A percentile compares a stretch with the other conserved stretches of the same genome.
These are phyloP conservation scores for Mesembryanthemum crystallinum DNA, from an alignment of 148 eudicot species.

Conservation along the genomic window DNA sequence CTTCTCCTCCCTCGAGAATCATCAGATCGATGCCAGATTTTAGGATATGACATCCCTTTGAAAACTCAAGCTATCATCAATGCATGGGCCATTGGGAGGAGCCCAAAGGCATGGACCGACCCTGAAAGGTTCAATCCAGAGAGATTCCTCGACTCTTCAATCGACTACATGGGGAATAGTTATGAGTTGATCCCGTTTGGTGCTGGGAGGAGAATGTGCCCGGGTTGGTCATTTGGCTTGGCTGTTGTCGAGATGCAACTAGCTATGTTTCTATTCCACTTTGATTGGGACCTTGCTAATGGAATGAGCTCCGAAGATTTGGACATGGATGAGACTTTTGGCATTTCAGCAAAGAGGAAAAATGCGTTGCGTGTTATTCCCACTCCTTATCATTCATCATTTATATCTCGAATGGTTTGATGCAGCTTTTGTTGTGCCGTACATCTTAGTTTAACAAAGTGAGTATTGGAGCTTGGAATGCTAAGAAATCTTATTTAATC, in stretches of 20 bases:
- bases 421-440: no score
- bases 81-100: neutral
- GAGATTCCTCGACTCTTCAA: neutral
- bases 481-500: no score
- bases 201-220: neutral
- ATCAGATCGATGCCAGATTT: neutral
- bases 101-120: neutral
- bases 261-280: neutral
- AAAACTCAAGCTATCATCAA: neutral
- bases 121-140: neutral
- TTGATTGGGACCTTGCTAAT: constrained; percentile 9
- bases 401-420: no score
- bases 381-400: no score
- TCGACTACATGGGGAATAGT: neutral
- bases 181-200: neutral
- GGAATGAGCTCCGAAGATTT: neutral
- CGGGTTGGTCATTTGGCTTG: neutral
- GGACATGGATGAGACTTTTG: no score
- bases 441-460: no score
- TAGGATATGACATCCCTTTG: neutral
- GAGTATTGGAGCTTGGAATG: no score
- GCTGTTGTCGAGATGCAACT: no score
- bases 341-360: neutral
- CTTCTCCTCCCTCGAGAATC: neutral
- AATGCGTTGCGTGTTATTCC: no score